Base-by-base conservation (phyloP, 2,329 filamentous ascomycete species). In the Rutstroemia sp. region DNA sequence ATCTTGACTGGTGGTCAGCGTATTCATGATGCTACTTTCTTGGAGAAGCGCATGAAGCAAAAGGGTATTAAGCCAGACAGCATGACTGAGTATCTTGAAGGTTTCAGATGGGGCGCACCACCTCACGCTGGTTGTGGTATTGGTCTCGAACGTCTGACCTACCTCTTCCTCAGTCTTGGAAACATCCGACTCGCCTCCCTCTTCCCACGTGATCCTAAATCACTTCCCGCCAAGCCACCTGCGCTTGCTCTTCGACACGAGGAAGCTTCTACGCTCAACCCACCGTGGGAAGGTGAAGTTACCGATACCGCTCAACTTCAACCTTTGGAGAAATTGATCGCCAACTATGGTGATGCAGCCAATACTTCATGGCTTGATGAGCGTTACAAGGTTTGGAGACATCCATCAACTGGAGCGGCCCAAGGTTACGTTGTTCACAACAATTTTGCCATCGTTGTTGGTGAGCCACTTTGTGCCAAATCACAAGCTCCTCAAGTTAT, bases 311-410 rank as follows among this genome's bases (percentile, higher is more conserved):
- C 68, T 69, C 48, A 84, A 50, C 75, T 87, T 54, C 91, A 91
- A 51, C 79, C 89, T 0, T 70, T 96, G 5, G 89, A 92, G 69
- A 87, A 95, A 68, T 83, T 96, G 44, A 91, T 96, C 70, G 90
- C 90, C 68, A 96, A 96, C 71, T 96, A 96, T 64, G 92, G 92
- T 60, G 92, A 96, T 71, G 90, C 92, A 2, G 91, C 90, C 49
- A 95, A 95, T 67, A 96, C 92, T 0, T 94, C 90, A 0, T 96
- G 91, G 90, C 81, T 94, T 7, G 92, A 96, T 69, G 88, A 91
- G 6, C 84, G 90, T 6, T 96, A 92, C 70, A 80, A 89, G 67
- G 84, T 95, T 57, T 96, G 90, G 89, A 85, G 92, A 30, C 89
- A 96, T 68, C 73, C 80, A 21, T 71, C 75, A 37, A 92, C 88